phyloP scores from a whole-genome alignment of 305 asterid species.

The Ilex paraguariensis region DNA sequence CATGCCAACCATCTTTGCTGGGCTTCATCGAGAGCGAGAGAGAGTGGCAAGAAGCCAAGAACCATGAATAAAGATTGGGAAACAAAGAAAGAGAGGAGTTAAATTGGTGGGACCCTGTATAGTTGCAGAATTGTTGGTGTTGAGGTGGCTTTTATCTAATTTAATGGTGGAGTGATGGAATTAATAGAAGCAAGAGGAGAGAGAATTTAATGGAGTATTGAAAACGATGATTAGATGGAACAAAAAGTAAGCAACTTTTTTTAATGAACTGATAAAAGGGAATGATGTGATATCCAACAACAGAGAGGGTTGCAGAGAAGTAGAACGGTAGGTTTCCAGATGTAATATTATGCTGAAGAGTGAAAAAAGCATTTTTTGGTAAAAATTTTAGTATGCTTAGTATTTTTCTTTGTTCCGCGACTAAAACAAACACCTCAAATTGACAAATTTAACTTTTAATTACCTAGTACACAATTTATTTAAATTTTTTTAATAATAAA shows the following conservation, averaged over 20 bases:
- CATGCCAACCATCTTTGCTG: slow-evolving; percentile 38
- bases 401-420: no score
- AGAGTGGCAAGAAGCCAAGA: slow-evolving; percentile 17
- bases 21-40: slow-evolving; percentile 35
- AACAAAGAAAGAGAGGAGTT: slow-evolving; percentile 8
- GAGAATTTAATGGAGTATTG: slow-evolving; percentile 15
- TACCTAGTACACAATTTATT: no score
- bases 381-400: no score
- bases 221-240: slow-evolving; percentile 27
- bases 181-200: slow-evolving; percentile 17
- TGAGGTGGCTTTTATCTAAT: slow-evolving; percentile 12
- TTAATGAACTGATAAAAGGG: slow-evolving; percentile 20
- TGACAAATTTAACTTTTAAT: no score
- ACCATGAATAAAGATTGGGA: slow-evolving; percentile 3
- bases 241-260: slow-evolving; percentile 11
- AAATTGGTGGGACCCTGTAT: slow-evolving; percentile 36
- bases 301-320: slow-evolving; percentile 22
- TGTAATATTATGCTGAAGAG: no score
- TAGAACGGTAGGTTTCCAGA: slow-evolving; percentile 4
- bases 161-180: slow-evolving; percentile 45
- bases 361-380: no score
- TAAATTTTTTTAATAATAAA: no score
- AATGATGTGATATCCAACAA: slow-evolving; percentile 14
- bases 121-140: slow-evolving; percentile 23
- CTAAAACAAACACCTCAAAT: no score